Evolutionary conservation across 768 basidiomycete genomes (phyloP).

Genomic region (Tricholomella constricta): DNA sequence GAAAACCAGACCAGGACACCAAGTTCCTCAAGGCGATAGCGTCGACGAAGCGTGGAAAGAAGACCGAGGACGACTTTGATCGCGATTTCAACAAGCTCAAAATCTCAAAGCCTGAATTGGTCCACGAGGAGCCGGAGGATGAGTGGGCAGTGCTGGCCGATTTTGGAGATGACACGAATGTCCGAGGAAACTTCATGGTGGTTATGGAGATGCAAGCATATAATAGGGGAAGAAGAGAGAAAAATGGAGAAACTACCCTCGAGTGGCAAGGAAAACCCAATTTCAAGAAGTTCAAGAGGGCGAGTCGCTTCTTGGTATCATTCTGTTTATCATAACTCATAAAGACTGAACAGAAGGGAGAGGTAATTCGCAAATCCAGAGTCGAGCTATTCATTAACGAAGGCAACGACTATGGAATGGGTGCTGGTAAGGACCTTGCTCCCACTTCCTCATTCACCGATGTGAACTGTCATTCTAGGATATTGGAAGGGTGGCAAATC

Average conservation of each 20-base stretch:
- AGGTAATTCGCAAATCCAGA: slow-evolving; percentile 27
- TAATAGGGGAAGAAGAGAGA: slow-evolving; percentile 28
- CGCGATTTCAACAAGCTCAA: slow-evolving; percentile 78
- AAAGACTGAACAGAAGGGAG: slow-evolving; percentile 28
- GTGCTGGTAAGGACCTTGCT: slow-evolving; percentile 40
- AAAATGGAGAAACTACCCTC: slow-evolving; percentile 22
- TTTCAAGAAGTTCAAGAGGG: slow-evolving; percentile 82
- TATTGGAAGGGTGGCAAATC: slow-evolving; percentile 54
- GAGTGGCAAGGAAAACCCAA: slow-evolving; percentile 58
- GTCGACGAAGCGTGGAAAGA: slow-evolving; percentile 70
- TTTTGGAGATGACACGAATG: slow-evolving; percentile 60
- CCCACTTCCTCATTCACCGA: slow-evolving; percentile 1
- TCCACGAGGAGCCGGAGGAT: slow-evolving; percentile 46
- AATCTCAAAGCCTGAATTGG: slow-evolving; percentile 65
- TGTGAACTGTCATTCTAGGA: slow-evolving; percentile 33
- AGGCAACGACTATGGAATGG: slow-evolving; percentile 57
- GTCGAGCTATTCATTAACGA: slow-evolving; percentile 56
- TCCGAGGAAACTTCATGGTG: slow-evolving; percentile 82
- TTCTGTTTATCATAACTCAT: background rate
- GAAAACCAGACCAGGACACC: slow-evolving; percentile 65
- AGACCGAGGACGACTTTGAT: slow-evolving; percentile 69
- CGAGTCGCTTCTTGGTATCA: slow-evolving; percentile 23
- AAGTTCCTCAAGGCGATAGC: slow-evolving; percentile 75
- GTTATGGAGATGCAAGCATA: slow-evolving; percentile 66
- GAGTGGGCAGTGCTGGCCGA: slow-evolving; percentile 65